phyloP scores from a whole-genome alignment of 306 rosid genomes.

The Betula pendula region DNA sequence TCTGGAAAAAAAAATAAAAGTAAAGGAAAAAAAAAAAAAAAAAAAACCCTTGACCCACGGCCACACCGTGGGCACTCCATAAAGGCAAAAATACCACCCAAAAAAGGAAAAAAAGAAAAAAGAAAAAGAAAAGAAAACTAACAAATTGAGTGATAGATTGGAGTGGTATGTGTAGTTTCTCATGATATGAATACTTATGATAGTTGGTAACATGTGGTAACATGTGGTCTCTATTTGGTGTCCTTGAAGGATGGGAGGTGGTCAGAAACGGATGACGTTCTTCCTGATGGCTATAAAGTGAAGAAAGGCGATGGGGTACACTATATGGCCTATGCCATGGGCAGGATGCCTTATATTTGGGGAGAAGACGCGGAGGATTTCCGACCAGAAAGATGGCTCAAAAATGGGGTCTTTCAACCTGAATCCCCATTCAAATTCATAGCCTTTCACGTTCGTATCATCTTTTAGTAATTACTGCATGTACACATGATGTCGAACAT shows the following conservation, averaged over 20 bases:
- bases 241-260: constrained; percentile 57
- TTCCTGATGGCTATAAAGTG: constrained; percentile 69
- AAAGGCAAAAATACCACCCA: no score
- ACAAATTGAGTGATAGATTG: no score
- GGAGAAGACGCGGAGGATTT: constrained; percentile 68
- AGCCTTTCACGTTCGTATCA: constrained; percentile 69
- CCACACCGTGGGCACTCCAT: no score
- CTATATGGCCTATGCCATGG: constrained; percentile 72
- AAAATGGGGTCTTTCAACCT: constrained; percentile 51
- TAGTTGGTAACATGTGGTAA: background rate
- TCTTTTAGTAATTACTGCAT: background rate
- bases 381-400: constrained; percentile 74
- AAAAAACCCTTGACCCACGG: no score
- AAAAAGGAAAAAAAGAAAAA: no score
- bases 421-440: constrained; percentile 77
- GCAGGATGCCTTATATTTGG: constrained; percentile 75
- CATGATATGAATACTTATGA: no score
- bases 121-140: no score
- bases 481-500: background rate
- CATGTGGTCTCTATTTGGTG: background rate
- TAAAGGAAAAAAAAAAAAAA: no score
- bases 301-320: constrained; percentile 62
- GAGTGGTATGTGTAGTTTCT: no score
- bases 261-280: constrained; percentile 52
- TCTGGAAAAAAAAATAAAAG: no score